Evolutionary conservation across 176 grass and related monocot genomes (phyloP).

Genomic region (Rhynchospora breviuscula): DNA sequence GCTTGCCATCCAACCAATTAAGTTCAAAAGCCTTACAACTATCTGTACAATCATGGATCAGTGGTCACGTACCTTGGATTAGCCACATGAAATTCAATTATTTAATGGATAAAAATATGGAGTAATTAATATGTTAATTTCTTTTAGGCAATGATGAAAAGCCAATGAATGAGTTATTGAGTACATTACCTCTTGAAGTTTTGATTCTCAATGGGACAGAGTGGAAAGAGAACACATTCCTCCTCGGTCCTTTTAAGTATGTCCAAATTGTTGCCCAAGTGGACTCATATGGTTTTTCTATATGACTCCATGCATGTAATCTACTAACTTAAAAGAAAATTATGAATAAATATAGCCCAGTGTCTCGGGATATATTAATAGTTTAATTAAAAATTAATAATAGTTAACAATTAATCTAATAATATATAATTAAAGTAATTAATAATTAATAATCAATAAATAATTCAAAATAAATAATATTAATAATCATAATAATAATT

Average conservation of each 20-base stretch:
- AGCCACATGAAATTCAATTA: not conserved
- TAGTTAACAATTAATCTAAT: too few species aligned
- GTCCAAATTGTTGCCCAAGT: not conserved
- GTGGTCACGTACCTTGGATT: not conserved
- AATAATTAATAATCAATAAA: too few species aligned
- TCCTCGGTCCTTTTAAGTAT: not conserved
- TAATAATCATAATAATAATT: too few species aligned
- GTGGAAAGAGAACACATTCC: slow-evolving; percentile 2
- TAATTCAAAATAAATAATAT: too few species aligned
- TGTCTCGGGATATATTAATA: too few species aligned
- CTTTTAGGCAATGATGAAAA: not conserved
- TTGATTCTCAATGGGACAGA: not conserved
- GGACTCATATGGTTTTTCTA: not conserved
- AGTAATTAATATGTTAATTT: not conserved
- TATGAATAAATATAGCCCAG: too few species aligned
- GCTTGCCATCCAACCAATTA: too few species aligned
- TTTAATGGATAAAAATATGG: not conserved
- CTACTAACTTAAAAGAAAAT: not conserved
- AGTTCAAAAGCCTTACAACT: too few species aligned
- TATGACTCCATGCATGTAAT: not conserved
- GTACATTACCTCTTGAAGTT: not conserved
- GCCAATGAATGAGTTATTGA: not conserved
- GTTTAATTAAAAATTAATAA: not conserved
- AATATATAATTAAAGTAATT: too few species aligned
- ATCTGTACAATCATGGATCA: too few species aligned